A percentile compares a stretch with the other conserved stretches of the same genome.
These are phyloP conservation scores for Acacia acuminata DNA, from an alignment of 306 rosid species.

Conservation along the genomic window DNA sequence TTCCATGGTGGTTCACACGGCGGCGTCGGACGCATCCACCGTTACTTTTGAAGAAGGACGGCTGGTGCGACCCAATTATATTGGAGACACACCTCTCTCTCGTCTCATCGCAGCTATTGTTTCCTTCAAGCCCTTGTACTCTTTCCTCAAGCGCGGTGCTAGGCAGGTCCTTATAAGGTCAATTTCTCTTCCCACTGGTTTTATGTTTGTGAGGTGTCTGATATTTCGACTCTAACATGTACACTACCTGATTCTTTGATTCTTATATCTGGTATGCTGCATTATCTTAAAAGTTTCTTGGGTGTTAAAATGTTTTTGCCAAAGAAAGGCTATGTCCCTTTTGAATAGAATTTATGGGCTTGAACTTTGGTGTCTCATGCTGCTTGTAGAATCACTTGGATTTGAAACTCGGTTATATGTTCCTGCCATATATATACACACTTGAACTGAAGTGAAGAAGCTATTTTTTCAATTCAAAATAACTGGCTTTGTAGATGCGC, in stretches of 20 bases:
- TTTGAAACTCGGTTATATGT: background rate
- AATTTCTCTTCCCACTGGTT: background rate
- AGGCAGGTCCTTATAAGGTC: slow-evolving; percentile 64
- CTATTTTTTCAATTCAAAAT: background rate
- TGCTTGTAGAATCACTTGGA: background rate
- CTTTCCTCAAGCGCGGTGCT: slow-evolving; percentile 65
- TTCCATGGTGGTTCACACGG: slow-evolving; percentile 23
- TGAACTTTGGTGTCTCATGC: background rate
- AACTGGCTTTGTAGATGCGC: background rate
- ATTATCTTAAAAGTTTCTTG: background rate
- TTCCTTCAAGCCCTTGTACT: slow-evolving; percentile 64
- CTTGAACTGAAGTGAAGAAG: background rate
- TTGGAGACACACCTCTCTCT: slow-evolving; percentile 60
- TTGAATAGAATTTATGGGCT: background rate
- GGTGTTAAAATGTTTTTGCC: background rate
- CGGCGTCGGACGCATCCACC: slow-evolving; percentile 33
- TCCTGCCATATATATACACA: background rate
- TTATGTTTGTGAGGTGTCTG: background rate
- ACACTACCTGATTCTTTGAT: background rate
- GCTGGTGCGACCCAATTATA: slow-evolving; percentile 53
- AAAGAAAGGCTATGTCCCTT: background rate
- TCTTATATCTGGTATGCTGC: background rate
- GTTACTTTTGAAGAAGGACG: slow-evolving; percentile 48
- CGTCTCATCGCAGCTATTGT: slow-evolving; percentile 55
- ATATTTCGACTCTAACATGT: background rate